Conservation (phyloP, 2,329 filamentous ascomycete genomes). For the Ophiostoma sp. region DNA sequence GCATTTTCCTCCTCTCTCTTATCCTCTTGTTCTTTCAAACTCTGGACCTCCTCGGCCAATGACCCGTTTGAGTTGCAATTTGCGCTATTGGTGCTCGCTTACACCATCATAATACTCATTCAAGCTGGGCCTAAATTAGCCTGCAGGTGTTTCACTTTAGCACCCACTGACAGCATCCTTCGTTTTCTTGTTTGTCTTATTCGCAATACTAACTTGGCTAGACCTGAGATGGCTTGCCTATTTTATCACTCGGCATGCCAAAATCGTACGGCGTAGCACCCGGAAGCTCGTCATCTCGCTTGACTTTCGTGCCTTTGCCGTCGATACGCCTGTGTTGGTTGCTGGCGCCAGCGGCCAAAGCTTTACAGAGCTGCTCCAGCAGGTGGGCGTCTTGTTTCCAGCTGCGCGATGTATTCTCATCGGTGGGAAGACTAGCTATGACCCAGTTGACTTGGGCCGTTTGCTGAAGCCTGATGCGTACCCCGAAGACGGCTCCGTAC, state of each 20-base stretch:
- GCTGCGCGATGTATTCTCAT: conserved; percentile 44
- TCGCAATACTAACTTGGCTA: conserved; percentile 28
- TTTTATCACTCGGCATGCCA: conserved; percentile 42
- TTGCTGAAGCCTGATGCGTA: conserved; percentile 1
- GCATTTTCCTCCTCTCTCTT: not conserved
- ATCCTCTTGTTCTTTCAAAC: not conserved
- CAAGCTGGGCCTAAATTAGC: not conserved
- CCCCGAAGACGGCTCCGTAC: conserved; percentile 14
- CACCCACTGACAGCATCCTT: not conserved
- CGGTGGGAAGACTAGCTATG: conserved; percentile 43
- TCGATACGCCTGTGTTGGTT: conserved; percentile 35
- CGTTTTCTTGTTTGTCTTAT: conserved; percentile 16
- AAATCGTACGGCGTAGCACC: conserved; percentile 35
- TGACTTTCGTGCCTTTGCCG: conserved; percentile 44
- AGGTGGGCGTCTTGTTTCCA: conserved; percentile 39
- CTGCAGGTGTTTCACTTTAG: not conserved
- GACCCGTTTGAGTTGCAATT: not conserved
- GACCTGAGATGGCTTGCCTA: conserved; percentile 44
- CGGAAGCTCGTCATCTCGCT: conserved; percentile 43
- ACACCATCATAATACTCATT: not conserved
- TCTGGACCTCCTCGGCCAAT: not conserved
- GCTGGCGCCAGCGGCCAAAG: conserved; percentile 36
- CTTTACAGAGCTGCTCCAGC: conserved; percentile 39
- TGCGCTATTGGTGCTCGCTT: not conserved
- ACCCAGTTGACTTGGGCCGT: conserved; percentile 36